Conservation (phyloP, 768 basidiomycete species). For the Thelephora aurantiotincta region DNA sequence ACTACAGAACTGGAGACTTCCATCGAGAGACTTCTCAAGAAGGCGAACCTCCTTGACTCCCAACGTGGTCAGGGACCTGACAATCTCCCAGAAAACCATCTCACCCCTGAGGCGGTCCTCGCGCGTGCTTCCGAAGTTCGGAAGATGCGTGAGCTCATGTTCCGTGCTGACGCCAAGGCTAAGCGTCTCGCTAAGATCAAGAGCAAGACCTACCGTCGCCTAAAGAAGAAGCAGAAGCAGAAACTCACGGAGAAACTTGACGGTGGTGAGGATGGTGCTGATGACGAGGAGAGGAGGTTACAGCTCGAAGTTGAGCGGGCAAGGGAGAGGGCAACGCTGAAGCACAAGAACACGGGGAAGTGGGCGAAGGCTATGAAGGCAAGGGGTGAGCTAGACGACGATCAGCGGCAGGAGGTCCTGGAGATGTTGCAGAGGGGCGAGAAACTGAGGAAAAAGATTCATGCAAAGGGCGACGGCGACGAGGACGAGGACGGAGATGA, state of each 20-base stretch:
- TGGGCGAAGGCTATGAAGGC: slow-evolving; percentile 71
- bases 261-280: slow-evolving; percentile 36
- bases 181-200: slow-evolving; percentile 91
- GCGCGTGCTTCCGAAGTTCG: slow-evolving; percentile 71
- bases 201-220: slow-evolving; percentile 80
- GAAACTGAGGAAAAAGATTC: slow-evolving; percentile 61
- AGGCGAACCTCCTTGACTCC: slow-evolving; percentile 71
- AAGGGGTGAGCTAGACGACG: slow-evolving; percentile 51
- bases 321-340: slow-evolving; percentile 76
- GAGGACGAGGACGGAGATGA: slow-evolving; percentile 30
- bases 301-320: slow-evolving; percentile 73
- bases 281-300: slow-evolving; percentile 34
- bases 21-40: slow-evolving; percentile 65
- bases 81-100: slow-evolving; percentile 69
- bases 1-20: slow-evolving; percentile 75
- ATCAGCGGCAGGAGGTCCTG: slow-evolving; percentile 53
- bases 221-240: slow-evolving; percentile 68
- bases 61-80: slow-evolving; percentile 61
- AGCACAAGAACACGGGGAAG: slow-evolving; percentile 80
- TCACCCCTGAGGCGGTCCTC: slow-evolving; percentile 77
- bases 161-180: slow-evolving; percentile 84
- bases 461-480: slow-evolving; percentile 44
- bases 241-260: slow-evolving; percentile 34
- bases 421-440: slow-evolving; percentile 83
- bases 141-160: slow-evolving; percentile 85